Evolutionary conservation across 371 early-diverging fungal species (phyloP).

Genomic region (Vairimorpha apis): DNA sequence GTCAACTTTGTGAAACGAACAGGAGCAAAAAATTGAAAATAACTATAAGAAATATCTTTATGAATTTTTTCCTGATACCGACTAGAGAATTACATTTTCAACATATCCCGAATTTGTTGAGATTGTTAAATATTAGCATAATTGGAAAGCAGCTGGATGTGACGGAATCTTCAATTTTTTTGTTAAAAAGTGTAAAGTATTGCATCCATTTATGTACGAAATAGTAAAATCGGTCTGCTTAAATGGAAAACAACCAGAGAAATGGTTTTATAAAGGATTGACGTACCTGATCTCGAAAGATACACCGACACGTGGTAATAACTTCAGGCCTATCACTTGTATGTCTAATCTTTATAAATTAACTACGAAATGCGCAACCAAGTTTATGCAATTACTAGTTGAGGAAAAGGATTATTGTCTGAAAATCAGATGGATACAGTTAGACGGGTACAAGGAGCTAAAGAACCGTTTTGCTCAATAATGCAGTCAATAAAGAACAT

Average conservation of each 20-base stretch:
- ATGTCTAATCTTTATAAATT: conserved; percentile 7
- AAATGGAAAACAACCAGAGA: background rate
- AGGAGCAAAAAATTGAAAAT: too few species aligned
- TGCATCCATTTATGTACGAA: background rate
- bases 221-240: background rate
- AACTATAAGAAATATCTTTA: background rate
- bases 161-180: background rate
- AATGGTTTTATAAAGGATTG: background rate
- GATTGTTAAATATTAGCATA: background rate
- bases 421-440: background rate
- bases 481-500: background rate
- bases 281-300: background rate
- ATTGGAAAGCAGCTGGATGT: background rate
- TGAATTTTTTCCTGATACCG: background rate
- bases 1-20: too few species aligned
- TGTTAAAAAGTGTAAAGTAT: background rate
- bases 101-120: background rate
- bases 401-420: background rate
- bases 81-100: background rate
- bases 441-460: background rate
- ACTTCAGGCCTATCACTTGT: conserved; percentile 2
- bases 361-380: background rate
- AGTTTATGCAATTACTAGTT: background rate
- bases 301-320: background rate
- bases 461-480: background rate